Conservation (phyloP, 306 rosid species). For the Cucumis melo region DNA sequence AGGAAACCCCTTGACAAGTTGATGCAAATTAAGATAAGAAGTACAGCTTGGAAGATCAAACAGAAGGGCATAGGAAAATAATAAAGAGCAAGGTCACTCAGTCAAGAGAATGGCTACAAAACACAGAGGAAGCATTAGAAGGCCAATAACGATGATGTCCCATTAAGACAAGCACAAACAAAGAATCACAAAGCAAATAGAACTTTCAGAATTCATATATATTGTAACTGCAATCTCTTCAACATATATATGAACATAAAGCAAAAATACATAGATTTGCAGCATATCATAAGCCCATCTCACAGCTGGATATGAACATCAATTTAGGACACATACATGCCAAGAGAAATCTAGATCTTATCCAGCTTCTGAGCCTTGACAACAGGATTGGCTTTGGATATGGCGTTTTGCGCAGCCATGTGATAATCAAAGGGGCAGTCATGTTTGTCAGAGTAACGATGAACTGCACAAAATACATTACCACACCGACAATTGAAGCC, state of each 20-base stretch:
- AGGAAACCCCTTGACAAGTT: not conserved
- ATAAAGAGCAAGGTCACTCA: not conserved
- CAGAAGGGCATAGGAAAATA: not conserved
- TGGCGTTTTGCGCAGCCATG: constrained; percentile 69
- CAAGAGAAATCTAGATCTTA: constrained; percentile 40
- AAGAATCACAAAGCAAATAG: constrained; percentile 6
- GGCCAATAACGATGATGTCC: not conserved
- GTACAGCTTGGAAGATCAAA: not conserved
- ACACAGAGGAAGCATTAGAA: not conserved
- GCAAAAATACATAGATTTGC: not conserved
- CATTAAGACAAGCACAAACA: not conserved
- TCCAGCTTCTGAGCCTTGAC: constrained; percentile 91
- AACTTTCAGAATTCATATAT: constrained; percentile 1
- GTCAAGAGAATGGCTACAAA: not conserved
- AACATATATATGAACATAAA: constrained; percentile 1
- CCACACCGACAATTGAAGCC: constrained; percentile 91
- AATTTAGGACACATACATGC: constrained; percentile 20
- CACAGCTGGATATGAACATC: constrained; percentile 31
- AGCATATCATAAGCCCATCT: constrained; percentile 2
- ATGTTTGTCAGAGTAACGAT: constrained; percentile 90
- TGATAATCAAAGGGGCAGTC: constrained; percentile 69
- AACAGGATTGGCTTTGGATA: constrained; percentile 80
- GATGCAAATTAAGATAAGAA: not conserved
- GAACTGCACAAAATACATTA: constrained; percentile 54
- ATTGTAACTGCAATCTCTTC: not conserved